phyloP scores from a whole-genome alignment of 805 yeast genomes.

The Cephaloascus fragrans region DNA sequence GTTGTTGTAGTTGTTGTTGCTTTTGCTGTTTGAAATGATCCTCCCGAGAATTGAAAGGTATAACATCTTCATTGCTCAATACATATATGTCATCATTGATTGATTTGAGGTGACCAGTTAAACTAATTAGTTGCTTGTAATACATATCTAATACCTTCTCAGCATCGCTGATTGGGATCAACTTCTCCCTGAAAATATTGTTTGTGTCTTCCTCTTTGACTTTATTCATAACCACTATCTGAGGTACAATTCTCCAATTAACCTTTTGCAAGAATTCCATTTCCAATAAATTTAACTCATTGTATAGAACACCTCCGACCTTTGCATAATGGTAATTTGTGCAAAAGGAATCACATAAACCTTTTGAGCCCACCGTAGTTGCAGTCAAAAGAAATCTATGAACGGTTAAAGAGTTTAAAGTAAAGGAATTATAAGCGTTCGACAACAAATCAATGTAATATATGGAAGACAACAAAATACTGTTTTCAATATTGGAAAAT shows the following conservation, averaged over 20 bases:
- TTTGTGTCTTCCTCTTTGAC: constrained; percentile 7
- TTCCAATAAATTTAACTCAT: constrained; percentile 80
- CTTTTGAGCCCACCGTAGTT: constrained; percentile 83
- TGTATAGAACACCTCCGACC: constrained; percentile 85
- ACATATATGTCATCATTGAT: constrained; percentile 13
- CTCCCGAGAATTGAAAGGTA: background rate
- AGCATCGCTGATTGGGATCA: background rate
- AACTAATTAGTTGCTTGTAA: constrained; percentile 36
- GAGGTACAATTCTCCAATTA: constrained; percentile 66
- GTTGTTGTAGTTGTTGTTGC: background rate
- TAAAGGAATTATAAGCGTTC: constrained; percentile 67
- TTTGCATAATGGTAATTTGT: constrained; percentile 90
- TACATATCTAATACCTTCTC: constrained; percentile 33
- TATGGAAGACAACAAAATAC: constrained; percentile 72
- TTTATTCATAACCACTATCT: constrained; percentile 11
- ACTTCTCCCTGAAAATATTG: constrained; percentile 7
- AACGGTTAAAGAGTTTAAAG: constrained; percentile 83
- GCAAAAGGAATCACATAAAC: constrained; percentile 88
- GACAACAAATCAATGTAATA: constrained; percentile 85
- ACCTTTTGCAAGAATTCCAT: constrained; percentile 78
- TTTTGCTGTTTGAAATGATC: background rate
- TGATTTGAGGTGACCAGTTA: constrained; percentile 29
- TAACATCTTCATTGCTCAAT: constrained; percentile 10
- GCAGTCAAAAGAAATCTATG: constrained; percentile 88
- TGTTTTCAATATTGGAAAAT: constrained; percentile 78